Evolutionary conservation across 805 yeast species (phyloP).

Genomic region (Jamesozyma gamospora): DNA sequence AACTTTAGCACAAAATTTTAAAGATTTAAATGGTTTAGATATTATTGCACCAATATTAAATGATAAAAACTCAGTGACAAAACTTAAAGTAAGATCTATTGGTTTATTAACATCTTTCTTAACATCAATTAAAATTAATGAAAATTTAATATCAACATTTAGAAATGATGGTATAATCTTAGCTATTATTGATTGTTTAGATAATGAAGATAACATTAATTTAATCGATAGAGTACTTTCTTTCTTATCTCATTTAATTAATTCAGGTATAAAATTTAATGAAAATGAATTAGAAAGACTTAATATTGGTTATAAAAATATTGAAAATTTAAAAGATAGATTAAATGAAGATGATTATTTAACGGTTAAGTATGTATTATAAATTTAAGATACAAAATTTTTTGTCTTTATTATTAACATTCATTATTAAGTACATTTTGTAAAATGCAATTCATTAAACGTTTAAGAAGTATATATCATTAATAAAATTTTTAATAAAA

Average conservation of each 20-base stretch:
- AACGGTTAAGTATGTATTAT: constrained; percentile 37
- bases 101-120: constrained; percentile 52
- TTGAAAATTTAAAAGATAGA: constrained; percentile 38
- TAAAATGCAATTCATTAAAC: constrained; percentile 30
- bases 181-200: constrained; percentile 20
- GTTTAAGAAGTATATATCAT: constrained; percentile 6
- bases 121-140: constrained; percentile 40
- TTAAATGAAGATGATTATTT: constrained; percentile 47
- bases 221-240: constrained; percentile 49
- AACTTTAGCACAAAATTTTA: constrained; percentile 47
- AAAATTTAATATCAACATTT: constrained; percentile 29
- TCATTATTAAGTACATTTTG: constrained; percentile 25
- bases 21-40: constrained; percentile 52
- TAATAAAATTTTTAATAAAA: not conserved
- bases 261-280: constrained; percentile 37
- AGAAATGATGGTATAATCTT: constrained; percentile 28
- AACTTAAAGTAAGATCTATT: constrained; percentile 42
- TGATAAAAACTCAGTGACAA: constrained; percentile 24
- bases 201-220: constrained; percentile 32
- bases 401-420: not conserved
- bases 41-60: constrained; percentile 31
- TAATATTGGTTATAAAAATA: constrained; percentile 28
- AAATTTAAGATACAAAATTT: not conserved
- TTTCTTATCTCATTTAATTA: constrained; percentile 38
- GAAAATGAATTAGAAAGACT: constrained; percentile 34